Base-by-base conservation (phyloP, 805 yeast species). In the Spathaspora boniae region DNA sequence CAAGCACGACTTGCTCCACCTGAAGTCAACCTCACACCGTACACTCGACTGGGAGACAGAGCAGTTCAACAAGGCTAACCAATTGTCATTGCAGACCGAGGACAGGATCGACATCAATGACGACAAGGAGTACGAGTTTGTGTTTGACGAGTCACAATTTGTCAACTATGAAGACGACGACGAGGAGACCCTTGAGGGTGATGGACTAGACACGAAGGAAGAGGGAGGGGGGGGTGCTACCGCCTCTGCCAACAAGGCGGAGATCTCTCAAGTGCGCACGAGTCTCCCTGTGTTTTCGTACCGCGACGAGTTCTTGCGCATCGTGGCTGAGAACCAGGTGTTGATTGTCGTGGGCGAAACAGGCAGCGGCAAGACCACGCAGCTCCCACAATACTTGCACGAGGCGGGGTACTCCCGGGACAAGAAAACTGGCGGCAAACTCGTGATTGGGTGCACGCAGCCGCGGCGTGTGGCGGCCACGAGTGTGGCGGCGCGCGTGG, bases 391-490 rank as follows among this genome's bases (percentile, higher is more conserved):
- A 50, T 89, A 80, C 51, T 61, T 89, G 9, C 75, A 77, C 39
- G 95, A 88, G 48, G 89, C 83, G 16, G 95, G 96, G 0, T 87
- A 80, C 47, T 72, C 88, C 2, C 49, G 66, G 24, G 74, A 76
- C 0, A n/a, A n/a, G n/a, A n/a, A n/a, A n/a, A n/a, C n/a, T n/a
- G 65, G 40, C 1, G 42, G 46, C 4, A 41, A 36, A 6, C 37
- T 53, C 43, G 43, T 42, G n/a, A 70, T 89, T 4, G 96, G 88
- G 1, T 86, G 95, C 48, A 89, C 97, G 0, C 97, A 89, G 56
- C 98, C 98, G 0, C 74, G 98, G 50, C 70, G 98, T 51, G 97
- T 91, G 6, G 98, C 98, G 0, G 98, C 98, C 0, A 83, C 79
- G 34, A 81, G 86, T 31, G 95, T 88, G 31, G 96, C 98, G 0